Evolutionary conservation across 768 basidiomycete genomes (phyloP), one percentile per base, ranked within the genome.

Genomic region (Boletus tylopilopsis): DNA sequence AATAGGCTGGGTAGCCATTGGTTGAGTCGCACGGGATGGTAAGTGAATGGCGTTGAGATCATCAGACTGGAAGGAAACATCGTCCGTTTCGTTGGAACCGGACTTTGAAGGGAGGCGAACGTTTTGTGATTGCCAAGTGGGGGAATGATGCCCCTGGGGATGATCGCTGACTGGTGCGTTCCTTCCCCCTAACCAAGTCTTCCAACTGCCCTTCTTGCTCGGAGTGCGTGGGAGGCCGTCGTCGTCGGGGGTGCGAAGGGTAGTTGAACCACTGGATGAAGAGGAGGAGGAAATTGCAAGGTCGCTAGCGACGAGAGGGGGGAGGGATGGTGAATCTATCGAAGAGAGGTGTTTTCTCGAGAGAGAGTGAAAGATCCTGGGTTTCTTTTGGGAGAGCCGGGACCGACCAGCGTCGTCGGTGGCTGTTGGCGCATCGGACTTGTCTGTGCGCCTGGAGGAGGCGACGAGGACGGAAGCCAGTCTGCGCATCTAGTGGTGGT

Each of bases 231-330:
- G 53, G 62, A 62, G 53, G 63, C 61, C 50, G 54, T 81, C 79
- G 46, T 85, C 84, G 59, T 80, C 81, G 38, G 84, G 82, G 7
- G 83, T 84, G 48, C 75, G 81, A 32, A 81, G 64, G 51, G 64
- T 66, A 50, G 72, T 69, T 19, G 77, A 81, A 24, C 75, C 77
- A 34, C 78, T 81, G 35, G 78, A 80, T 27, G 76, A 77, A n/a
- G 84, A 86, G 6, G 84, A 83, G 10, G 79, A 75, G 5, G 83
- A 83, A 42, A 73, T 70, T 13, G 71, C 68, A 38, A 69, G 72
- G 62, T 76, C 58, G 27, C 53, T 55, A 39, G 60, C 50, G 23
- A 63, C 45, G 43, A 70, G 59, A 29, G 57, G 51, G 23, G 60
- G 61, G 2, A 53, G 37, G 4, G 58, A 53, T 24, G 51, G 44